phyloP scores from a whole-genome alignment of 768 basidiomycete genomes.

The Sarcomyxa edulis region DNA sequence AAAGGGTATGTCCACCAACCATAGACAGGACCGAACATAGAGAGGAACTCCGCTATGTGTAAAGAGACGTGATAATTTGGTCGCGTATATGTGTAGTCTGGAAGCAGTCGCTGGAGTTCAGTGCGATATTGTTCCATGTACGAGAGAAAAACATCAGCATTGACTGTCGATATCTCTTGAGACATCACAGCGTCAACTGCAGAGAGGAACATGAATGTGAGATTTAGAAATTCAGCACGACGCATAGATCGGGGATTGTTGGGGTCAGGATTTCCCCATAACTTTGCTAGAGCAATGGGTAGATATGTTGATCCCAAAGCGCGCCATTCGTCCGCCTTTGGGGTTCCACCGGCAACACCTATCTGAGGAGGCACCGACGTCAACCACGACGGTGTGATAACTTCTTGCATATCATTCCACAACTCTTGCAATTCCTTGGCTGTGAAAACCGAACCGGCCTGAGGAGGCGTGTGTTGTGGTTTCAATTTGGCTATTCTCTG shows the following conservation, averaged over 20 bases:
- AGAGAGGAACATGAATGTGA: not conserved
- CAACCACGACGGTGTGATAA: constrained; percentile 20
- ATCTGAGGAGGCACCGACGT: constrained; percentile 22
- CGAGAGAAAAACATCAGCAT: not conserved
- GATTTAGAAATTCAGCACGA: constrained; percentile 1
- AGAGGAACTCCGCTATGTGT: constrained; percentile 6
- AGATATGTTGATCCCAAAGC: constrained; percentile 21
- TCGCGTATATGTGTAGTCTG: constrained; percentile 10
- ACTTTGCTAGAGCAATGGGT: constrained; percentile 25
- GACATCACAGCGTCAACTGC: not conserved
- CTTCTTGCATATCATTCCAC: constrained; percentile 6
- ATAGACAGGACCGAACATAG: constrained; percentile 25
- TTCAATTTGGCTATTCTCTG: not conserved
- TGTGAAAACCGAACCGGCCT: constrained; percentile 2
- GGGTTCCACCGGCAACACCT: constrained; percentile 19
- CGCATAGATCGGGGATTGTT: too few relatives aligned
- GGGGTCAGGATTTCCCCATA: constrained; percentile 14
- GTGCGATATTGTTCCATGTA: constrained; percentile 4
- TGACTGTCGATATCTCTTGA: not conserved
- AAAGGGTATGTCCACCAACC: constrained; percentile 36
- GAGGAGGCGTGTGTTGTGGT: too few relatives aligned
- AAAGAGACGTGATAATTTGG: constrained; percentile 8
- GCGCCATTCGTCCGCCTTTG: constrained; percentile 32
- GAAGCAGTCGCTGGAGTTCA: constrained; percentile 4
- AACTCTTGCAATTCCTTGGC: not conserved